Conservation (phyloP, 805 yeast genomes). For the Clavispora fructus region DNA sequence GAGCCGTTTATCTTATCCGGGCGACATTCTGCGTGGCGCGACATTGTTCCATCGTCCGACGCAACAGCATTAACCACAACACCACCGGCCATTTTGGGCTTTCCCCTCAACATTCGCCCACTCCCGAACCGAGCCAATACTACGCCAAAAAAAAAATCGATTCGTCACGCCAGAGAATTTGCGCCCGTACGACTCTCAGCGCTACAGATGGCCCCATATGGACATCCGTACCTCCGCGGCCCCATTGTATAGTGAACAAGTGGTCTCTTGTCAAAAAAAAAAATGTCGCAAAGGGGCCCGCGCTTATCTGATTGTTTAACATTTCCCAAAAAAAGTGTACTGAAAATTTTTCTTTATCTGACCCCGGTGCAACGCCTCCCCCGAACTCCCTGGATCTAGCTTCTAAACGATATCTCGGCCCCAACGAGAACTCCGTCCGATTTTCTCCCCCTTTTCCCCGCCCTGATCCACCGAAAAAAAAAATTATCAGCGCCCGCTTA, state of each 20-base stretch:
- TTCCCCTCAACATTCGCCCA: too few relatives aligned
- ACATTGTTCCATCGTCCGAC: neutral
- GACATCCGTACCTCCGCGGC: neutral
- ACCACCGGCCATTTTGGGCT: too few relatives aligned
- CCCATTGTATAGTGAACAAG: neutral
- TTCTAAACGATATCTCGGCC: neutral
- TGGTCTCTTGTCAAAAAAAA: neutral
- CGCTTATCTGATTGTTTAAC: slow-evolving; percentile 7
- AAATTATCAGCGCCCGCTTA: neutral
- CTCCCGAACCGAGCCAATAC: neutral
- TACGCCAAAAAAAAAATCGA: neutral
- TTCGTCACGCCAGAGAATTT: neutral
- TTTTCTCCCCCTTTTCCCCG: neutral
- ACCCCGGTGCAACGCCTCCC: neutral
- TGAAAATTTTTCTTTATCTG: slow-evolving; percentile 9
- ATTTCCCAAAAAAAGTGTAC: slow-evolving; percentile 1
- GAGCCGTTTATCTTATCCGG: slow-evolving; percentile 5
- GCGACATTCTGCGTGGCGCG: neutral
- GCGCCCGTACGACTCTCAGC: neutral
- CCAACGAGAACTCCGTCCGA: neutral
- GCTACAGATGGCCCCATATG: neutral
- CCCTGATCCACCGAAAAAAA: neutral
- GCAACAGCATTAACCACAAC: too few relatives aligned
- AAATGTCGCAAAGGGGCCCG: slow-evolving; percentile 2
- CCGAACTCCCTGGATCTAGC: neutral